A percentile compares a stretch with the other conserved stretches of the same genome.
Evolutionary conservation across 495 filamentous ascomycete genomes (phyloP).

Genomic region (Penicillium turbatum): DNA sequence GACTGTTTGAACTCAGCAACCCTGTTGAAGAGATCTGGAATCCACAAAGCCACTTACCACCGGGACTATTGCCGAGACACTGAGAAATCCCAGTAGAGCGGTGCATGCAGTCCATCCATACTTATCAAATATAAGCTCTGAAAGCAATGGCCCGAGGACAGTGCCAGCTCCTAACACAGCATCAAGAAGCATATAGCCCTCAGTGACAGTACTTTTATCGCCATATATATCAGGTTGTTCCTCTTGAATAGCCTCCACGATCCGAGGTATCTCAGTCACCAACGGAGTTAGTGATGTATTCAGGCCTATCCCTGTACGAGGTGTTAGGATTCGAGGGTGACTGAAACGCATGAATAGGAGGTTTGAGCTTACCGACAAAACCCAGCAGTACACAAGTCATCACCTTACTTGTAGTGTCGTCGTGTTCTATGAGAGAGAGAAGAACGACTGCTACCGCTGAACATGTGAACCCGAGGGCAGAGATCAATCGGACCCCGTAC

Average conservation of each 20-base stretch:
- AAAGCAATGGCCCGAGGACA: slow-evolving; percentile 1
- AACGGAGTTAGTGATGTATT: slow-evolving; percentile 3
- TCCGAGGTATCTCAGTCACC: slow-evolving; percentile 3
- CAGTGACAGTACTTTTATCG: background rate
- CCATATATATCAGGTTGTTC: slow-evolving; percentile 4
- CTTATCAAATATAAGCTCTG: background rate
- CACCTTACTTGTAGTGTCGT: background rate
- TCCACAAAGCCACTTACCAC: background rate
- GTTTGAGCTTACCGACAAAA: background rate
- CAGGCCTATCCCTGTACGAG: background rate
- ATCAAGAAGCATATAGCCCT: slow-evolving; percentile 9
- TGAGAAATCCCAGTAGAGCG: background rate
- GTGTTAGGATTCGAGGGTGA: background rate
- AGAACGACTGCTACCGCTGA: background rate
- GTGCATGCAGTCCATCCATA: slow-evolving; percentile 6
- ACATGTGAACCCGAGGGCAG: background rate
- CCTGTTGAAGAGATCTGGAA: background rate
- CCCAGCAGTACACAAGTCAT: background rate
- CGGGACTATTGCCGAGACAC: background rate
- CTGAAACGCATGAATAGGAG: background rate
- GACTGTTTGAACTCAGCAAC: background rate
- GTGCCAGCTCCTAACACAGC: slow-evolving; percentile 1
- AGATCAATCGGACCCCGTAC: background rate
- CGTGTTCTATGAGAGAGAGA: background rate
- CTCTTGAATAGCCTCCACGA: background rate